Percentiles rank a stretch among this genome's conserved stretches.
phyloP scores from a whole-genome alignment of 331 rosid genomes.

The Dryas integrifolia region DNA sequence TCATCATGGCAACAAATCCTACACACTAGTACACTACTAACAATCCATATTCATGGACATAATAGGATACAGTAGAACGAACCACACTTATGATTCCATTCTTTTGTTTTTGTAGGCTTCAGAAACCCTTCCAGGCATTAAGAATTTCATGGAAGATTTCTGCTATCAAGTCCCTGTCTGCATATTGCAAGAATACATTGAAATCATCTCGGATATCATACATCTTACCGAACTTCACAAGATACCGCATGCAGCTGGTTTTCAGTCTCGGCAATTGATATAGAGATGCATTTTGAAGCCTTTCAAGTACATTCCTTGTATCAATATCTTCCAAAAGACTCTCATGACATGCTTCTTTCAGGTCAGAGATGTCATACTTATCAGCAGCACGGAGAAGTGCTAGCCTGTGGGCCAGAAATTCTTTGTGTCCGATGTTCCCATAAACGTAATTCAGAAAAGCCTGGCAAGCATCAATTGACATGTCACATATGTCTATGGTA shows the following conservation, averaged over 20 bases:
- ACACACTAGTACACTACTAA: constrained; percentile 34
- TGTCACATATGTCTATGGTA: constrained; percentile 69
- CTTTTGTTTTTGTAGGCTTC: constrained; percentile 30
- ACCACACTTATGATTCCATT: constrained; percentile 2
- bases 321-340: constrained; percentile 91
- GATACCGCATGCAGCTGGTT: constrained; percentile 67
- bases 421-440: constrained; percentile 71
- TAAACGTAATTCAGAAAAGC: constrained; percentile 73
- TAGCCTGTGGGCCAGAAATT: constrained; percentile 64
- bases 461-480: constrained; percentile 79
- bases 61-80: constrained; percentile 11
- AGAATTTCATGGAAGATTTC: constrained; percentile 84
- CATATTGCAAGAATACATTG: constrained; percentile 62
- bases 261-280: constrained; percentile 69
- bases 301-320: constrained; percentile 78
- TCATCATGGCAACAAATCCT: constrained; percentile 44
- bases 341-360: constrained; percentile 80
- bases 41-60: constrained; percentile 35
- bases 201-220: constrained; percentile 73
- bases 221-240: constrained; percentile 85
- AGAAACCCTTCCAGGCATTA: constrained; percentile 84
- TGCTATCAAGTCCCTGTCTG: constrained; percentile 78
- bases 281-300: constrained; percentile 82
- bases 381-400: constrained; percentile 83
- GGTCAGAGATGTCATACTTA: constrained; percentile 76